Conservation (phyloP, 1,139 yeast genomes). For the Blastobotrys serpentis region DNA sequence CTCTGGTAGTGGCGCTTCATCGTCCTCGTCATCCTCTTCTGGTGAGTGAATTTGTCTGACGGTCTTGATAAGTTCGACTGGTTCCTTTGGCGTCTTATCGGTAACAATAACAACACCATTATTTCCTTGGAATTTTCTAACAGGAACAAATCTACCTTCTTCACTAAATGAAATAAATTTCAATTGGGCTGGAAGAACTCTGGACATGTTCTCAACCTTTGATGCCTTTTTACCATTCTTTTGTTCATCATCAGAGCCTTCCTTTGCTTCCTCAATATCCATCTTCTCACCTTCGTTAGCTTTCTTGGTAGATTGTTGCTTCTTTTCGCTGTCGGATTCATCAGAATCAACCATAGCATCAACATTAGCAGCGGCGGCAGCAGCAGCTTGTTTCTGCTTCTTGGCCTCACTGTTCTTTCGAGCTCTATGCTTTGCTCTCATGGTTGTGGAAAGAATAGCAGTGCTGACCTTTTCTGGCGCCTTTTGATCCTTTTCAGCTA, state of each 20-base stretch:
- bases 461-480: conserved; percentile 89
- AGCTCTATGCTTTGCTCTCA: conserved; percentile 88
- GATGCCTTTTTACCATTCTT: conserved; percentile 37
- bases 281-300: conserved; percentile 19
- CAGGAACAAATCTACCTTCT: conserved; percentile 77
- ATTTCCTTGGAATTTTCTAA: conserved; percentile 68
- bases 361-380: conserved; percentile 1
- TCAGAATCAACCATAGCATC: conserved; percentile 32
- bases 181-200: conserved; percentile 90
- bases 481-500: conserved; percentile 75
- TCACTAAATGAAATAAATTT: conserved; percentile 67
- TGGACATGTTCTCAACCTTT: conserved; percentile 71
- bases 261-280: conserved; percentile 27
- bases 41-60: conserved; percentile 68
- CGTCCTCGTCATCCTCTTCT: conserved; percentile 45
- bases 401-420: conserved; percentile 55
- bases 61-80: conserved; percentile 71
- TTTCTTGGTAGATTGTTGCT: not conserved
- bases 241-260: conserved; percentile 21
- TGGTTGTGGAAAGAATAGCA: conserved; percentile 92
- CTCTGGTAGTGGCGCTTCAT: conserved; percentile 87
- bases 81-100: conserved; percentile 68
- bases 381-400: conserved; percentile 48
- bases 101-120: conserved; percentile 71
- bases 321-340: conserved; percentile 26